Base-by-base conservation (phyloP, 371 early-diverging fungal species). In the Smittium culicis region DNA sequence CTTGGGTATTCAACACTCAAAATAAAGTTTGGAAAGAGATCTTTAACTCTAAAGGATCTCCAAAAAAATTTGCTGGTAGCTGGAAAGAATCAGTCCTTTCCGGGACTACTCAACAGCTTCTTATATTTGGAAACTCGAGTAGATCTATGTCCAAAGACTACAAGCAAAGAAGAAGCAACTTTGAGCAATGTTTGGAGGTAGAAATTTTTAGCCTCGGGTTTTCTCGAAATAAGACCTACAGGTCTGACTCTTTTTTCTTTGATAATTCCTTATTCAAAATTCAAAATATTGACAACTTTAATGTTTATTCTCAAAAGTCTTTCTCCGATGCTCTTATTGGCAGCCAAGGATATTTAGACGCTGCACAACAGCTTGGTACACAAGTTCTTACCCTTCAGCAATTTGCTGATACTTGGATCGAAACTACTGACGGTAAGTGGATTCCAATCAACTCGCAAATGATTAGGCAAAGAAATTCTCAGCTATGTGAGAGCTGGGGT, bases 21-120 rank as follows among this genome's bases (percentile, higher is more conserved):
- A 82, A 82, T 45, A 70, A 84, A 33, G 79, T 77, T 1, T 90
- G 91, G 91, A 75, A 77, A 30, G 82, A 85, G 1, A 81, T 90
- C 65, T 81, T 82, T 60, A 85, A 86, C 27, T 89, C 88, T 0
- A 76, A 84, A 0, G 77, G 81, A 30, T 81, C 88, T 59, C 71
- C 79, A 27, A 74, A 81, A 1, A 88, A 89, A 2, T n/a, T n/a
- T n/a, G n/a, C n/a, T n/a, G n/a, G n/a, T n/a, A 88, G 88, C 34
- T 90, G 91, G 91, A 90, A 88, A 74, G 79, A 87, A 54, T 86
- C 87, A 11, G 71, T 88, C 0, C 70, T 90, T 2, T 79, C 83
- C 55, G 84, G 83, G 17, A 71, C 69, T 33, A 78, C 79, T 11
- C 84, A 87, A 58, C 81, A 81, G 27, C 83, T 85, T 65, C 76